Evolutionary conservation across 495 filamentous ascomycete species (phyloP).

Genomic region (Tuber umbilicatum): DNA sequence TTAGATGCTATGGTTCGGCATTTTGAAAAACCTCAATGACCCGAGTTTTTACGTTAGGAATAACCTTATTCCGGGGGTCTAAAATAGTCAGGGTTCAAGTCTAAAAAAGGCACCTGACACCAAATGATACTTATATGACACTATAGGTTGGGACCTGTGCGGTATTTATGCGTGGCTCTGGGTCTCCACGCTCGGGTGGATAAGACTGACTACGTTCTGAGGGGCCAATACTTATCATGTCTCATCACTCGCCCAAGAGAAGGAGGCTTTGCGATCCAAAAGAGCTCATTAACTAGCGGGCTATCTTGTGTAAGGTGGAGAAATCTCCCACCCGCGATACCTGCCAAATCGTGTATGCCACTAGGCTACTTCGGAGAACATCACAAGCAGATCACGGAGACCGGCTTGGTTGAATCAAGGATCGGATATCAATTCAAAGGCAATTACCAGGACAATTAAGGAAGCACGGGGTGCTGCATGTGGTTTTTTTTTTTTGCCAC

Average conservation of each 20-base stretch:
- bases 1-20: neutral
- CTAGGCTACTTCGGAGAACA: neutral
- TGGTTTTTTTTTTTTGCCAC: neutral
- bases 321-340: neutral
- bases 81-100: neutral
- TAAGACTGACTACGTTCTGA: neutral
- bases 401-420: neutral
- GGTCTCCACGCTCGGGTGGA: neutral
- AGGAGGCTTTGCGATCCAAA: neutral
- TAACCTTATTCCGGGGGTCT: neutral
- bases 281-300: neutral
- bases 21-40: neutral
- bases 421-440: slow-evolving; percentile 1
- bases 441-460: neutral
- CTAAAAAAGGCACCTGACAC: neutral
- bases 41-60: neutral
- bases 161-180: neutral
- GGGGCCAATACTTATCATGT: neutral
- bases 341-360: neutral
- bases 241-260: neutral
- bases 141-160: neutral
- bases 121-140: neutral
- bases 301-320: neutral
- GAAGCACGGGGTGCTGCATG: neutral
- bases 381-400: neutral